Percentiles rank a stretch among this genome's conserved stretches.
These are phyloP conservation scores for Aspergillus thermomutatus DNA, from an alignment of 2,329 filamentous ascomycete species.

Conservation along the genomic window DNA sequence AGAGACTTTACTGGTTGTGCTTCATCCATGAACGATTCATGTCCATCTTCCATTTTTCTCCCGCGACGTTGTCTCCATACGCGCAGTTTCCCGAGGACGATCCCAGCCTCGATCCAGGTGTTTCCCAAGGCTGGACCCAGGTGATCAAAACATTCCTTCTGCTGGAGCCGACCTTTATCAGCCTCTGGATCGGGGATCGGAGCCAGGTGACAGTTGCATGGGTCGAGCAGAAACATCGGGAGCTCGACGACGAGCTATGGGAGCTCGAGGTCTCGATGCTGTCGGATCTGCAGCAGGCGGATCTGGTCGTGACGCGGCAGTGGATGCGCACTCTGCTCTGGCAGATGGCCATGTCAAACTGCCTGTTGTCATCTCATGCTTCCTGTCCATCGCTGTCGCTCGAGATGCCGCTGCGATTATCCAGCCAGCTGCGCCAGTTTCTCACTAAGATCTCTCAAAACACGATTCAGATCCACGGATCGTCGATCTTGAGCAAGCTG, in stretches of 20 bases:
- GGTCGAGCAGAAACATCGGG: slow-evolving; percentile 46
- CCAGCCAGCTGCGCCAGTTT: slow-evolving; percentile 42
- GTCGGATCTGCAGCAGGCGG: slow-evolving; percentile 46
- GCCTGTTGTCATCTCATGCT: slow-evolving; percentile 38
- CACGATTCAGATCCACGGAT: slow-evolving; percentile 55
- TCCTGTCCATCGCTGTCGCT: slow-evolving; percentile 35
- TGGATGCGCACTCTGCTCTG: slow-evolving; percentile 50
- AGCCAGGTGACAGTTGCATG: slow-evolving; percentile 37
- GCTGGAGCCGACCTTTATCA: slow-evolving; percentile 44
- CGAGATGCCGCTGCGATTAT: slow-evolving; percentile 45
- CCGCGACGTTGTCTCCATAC: slow-evolving; percentile 40
- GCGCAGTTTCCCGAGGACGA: slow-evolving; percentile 40
- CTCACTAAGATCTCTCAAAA: slow-evolving; percentile 41
- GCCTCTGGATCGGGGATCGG: slow-evolving; percentile 43
- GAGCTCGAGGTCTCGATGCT: slow-evolving; percentile 37
- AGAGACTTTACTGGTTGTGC: slow-evolving; percentile 55
- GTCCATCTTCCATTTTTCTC: slow-evolving; percentile 50
- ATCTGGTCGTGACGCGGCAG: slow-evolving; percentile 49
- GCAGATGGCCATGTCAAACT: slow-evolving; percentile 50
- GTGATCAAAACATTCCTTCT: slow-evolving; percentile 46
- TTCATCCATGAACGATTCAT: slow-evolving; percentile 58
- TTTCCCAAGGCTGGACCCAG: slow-evolving; percentile 44
- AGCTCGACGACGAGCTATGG: slow-evolving; percentile 41
- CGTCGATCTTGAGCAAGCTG: slow-evolving; percentile 56
- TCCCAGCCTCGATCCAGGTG: slow-evolving; percentile 33